A percentile compares a stretch with the other conserved stretches of the same genome.
phyloP scores from a whole-genome alignment of 371 early-diverging fungal species.

The Syncephalastrum racemosum region DNA sequence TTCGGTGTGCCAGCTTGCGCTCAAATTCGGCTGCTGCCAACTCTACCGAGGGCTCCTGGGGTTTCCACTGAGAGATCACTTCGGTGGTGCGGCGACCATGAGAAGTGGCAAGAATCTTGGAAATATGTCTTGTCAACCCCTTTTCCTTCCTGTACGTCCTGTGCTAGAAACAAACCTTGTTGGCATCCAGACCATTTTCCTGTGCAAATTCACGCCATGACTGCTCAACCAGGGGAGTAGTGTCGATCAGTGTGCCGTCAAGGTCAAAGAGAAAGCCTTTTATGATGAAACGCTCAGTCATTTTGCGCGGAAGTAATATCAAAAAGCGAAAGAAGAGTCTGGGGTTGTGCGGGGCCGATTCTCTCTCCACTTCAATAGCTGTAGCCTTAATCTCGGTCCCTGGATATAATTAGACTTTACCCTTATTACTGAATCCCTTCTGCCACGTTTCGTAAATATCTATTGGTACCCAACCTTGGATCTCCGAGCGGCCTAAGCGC shows the following conservation, averaged over 20 bases:
- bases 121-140: constrained; percentile 4
- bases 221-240: constrained; percentile 33
- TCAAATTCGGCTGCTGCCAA: constrained; percentile 26
- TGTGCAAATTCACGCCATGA: constrained; percentile 34
- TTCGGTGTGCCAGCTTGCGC: constrained; percentile 17
- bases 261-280: constrained; percentile 40
- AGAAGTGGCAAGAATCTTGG: constrained; percentile 28
- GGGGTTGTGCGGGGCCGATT: no score
- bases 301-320: no score
- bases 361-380: no score
- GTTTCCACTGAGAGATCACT: constrained; percentile 31
- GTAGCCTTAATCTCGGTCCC: no score
- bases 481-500: no score
- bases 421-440: no score
- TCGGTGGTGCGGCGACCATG: constrained; percentile 47
- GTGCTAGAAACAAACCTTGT: constrained; percentile 21
- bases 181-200: constrained; percentile 30
- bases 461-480: no score
- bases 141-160: no score
- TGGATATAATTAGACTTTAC: no score
- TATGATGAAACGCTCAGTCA: no score
- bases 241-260: constrained; percentile 49
- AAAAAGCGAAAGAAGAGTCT: no score
- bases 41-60: constrained; percentile 26
- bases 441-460: no score